These are phyloP conservation scores for Agroathelia rolfsii DNA, from an alignment of 1,284 basidiomycete species.

Conservation along the genomic window DNA sequence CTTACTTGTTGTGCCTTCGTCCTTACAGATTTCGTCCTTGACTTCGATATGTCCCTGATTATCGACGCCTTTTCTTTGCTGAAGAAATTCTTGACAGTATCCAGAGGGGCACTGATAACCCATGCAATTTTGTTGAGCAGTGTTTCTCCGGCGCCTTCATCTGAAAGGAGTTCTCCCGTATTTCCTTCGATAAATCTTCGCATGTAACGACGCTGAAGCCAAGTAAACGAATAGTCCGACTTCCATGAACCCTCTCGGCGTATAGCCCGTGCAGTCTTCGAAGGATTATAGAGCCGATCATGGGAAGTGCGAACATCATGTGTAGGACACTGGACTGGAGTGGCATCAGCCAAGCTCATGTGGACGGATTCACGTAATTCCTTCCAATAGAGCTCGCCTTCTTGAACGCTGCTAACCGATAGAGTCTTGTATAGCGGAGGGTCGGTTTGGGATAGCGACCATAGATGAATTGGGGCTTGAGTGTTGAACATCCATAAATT, in stretches of 20 bases:
- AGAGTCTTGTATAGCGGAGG: slow-evolving; percentile 47
- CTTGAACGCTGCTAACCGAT: slow-evolving; percentile 24
- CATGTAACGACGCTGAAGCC: slow-evolving; percentile 58
- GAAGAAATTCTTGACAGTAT: slow-evolving; percentile 39
- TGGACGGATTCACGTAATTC: slow-evolving; percentile 41
- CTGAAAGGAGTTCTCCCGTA: slow-evolving; percentile 37
- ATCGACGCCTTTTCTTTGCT: slow-evolving; percentile 27
- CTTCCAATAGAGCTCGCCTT: slow-evolving; percentile 45
- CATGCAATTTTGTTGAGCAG: slow-evolving; percentile 38
- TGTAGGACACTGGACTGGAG: slow-evolving; percentile 12
- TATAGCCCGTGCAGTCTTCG: slow-evolving; percentile 31
- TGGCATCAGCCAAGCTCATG: slow-evolving; percentile 21
- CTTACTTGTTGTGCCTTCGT: slow-evolving; percentile 17
- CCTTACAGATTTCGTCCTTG: slow-evolving; percentile 17
- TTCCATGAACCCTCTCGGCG: slow-evolving; percentile 52
- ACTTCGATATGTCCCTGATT: slow-evolving; percentile 33
- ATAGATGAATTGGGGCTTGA: slow-evolving; percentile 44
- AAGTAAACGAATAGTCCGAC: slow-evolving; percentile 47
- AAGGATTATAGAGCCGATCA: slow-evolving; percentile 16
- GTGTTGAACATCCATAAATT: slow-evolving; percentile 53
- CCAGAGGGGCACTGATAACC: slow-evolving; percentile 45
- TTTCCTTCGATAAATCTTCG: slow-evolving; percentile 34
- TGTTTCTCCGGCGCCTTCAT: slow-evolving; percentile 26
- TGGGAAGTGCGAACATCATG: slow-evolving; percentile 12
- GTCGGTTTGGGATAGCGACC: slow-evolving; percentile 38